Base-by-base conservation (phyloP, 2,329 filamentous ascomycete genomes). In the Fonsecaea nubica region DNA sequence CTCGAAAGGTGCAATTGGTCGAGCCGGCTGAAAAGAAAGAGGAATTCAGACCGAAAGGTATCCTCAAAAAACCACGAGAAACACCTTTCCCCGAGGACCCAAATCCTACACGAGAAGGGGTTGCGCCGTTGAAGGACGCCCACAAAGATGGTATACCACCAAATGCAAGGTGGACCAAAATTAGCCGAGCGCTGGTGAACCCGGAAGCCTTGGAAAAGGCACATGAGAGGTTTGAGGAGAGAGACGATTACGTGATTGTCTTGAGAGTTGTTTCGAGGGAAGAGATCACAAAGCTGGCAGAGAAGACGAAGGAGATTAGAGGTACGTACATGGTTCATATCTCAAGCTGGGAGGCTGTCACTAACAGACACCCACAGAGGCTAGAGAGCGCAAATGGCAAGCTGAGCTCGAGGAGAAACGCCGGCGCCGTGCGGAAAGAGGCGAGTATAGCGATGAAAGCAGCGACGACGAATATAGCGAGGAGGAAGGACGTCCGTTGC, bases 211-310 rank as follows among this genome's bases (percentile, higher is more conserved):
- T 98, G 55, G 90, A 92, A 65, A 86, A 91, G 68, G 91, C 91
- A n/a, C 91, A 95, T 73, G 93, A 97, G 80, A 86, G 94, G 35
- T 98, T 91, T 72, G 94, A 98, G 78, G 91, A 96, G 73, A 87
- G 93, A n/a, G 87, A 93, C 66, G 93, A 97, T 75, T 96, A 93
- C 77, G 93, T 98, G 66, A 97, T 97, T 77, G 93, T 97, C 2
- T 83, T 98, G 63, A 85, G 93, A 63, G 94, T 97, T 7, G 78
- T 98, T 76, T 91, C 88, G 56, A 92, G 91, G 78, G 92, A 96
- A 72, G 93, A 98, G 75, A 96, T 98, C 63, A 90, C 96, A 78
- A 89, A 88, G 38, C 93, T 96, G 75, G 92, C 93, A 12, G 86
- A 89, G 69, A 90, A 90, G 57, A 97, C 94, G 9, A 88, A 89